phyloP scores from a whole-genome alignment of 805 yeast species.

The Jamesozyma lodderae region DNA sequence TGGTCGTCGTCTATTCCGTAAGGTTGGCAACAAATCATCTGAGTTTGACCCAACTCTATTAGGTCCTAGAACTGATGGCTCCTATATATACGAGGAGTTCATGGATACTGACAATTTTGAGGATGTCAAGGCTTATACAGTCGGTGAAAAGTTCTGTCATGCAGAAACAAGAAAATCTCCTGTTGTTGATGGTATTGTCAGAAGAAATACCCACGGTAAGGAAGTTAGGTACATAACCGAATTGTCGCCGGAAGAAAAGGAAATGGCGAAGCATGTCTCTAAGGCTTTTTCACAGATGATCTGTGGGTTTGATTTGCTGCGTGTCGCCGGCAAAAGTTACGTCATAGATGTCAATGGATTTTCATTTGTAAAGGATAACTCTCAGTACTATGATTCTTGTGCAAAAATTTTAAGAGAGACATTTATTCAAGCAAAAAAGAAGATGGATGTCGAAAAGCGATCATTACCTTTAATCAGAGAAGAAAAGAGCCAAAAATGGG shows the following conservation, averaged over 20 bases:
- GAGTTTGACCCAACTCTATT: constrained; percentile 81
- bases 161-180: constrained; percentile 98
- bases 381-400: constrained; percentile 74
- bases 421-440: constrained; percentile 54
- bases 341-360: constrained; percentile 98
- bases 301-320: constrained; percentile 90
- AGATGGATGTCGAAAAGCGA: constrained; percentile 35
- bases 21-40: constrained; percentile 93
- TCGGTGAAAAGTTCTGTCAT: constrained; percentile 83
- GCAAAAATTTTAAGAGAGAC: constrained; percentile 67
- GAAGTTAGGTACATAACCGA: constrained; percentile 87
- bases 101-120: constrained; percentile 98
- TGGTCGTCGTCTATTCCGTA: constrained; percentile 86
- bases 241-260: constrained; percentile 61
- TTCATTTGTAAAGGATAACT: constrained; percentile 91
- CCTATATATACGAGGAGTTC: constrained; percentile 84
- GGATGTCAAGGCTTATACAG: constrained; percentile 97
- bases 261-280: constrained; percentile 73
- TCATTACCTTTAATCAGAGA: constrained; percentile 31
- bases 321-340: constrained; percentile 80
- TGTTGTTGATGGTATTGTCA: constrained; percentile 97
- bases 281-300: constrained; percentile 80
- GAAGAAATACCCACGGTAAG: constrained; percentile 95
- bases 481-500: constrained; percentile 75
- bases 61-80: constrained; percentile 78